These are phyloP conservation scores for Breynia disticha DNA, from an alignment of 441 rosid genomes.

Conservation along the genomic window DNA sequence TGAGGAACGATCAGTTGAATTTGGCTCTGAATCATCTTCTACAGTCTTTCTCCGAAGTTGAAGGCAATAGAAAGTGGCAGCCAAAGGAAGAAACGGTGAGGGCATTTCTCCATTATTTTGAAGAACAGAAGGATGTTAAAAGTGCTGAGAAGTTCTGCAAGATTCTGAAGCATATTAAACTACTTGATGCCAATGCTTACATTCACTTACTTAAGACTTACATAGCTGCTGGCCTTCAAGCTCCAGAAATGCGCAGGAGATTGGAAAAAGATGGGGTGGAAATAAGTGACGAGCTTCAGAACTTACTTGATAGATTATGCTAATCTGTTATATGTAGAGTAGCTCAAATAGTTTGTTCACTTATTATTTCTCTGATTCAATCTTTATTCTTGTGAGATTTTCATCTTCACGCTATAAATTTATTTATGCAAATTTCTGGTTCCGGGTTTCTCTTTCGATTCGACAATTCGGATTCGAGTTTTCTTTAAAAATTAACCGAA, in stretches of 20 bases:
- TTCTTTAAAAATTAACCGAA: too few relatives aligned
- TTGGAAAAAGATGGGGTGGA: slow-evolving; percentile 32
- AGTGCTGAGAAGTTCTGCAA: slow-evolving; percentile 48
- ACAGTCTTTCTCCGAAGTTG: slow-evolving; percentile 30
- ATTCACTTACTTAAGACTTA: slow-evolving; percentile 39
- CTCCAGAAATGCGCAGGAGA: slow-evolving; percentile 42
- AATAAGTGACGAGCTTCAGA: slow-evolving; percentile 34
- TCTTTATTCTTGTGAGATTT: too few relatives aligned
- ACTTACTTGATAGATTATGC: slow-evolving; percentile 40
- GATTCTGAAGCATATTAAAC: slow-evolving; percentile 27
- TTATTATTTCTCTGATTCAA: too few relatives aligned
- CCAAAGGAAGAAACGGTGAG: slow-evolving; percentile 24
- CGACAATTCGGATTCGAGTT: too few relatives aligned
- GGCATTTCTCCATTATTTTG: slow-evolving; percentile 35
- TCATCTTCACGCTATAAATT: too few relatives aligned
- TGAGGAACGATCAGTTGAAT: slow-evolving; percentile 32
- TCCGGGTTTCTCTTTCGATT: too few relatives aligned
- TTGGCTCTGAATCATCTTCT: slow-evolving; percentile 42
- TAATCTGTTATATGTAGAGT: too few relatives aligned
- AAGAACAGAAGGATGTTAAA: slow-evolving; percentile 37
- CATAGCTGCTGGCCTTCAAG: slow-evolving; percentile 42
- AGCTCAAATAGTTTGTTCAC: too few relatives aligned
- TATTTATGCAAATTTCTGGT: too few relatives aligned
- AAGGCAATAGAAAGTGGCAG: slow-evolving; percentile 28
- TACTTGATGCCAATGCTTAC: slow-evolving; percentile 25